Percentiles rank a stretch among this genome's conserved stretches.
These are phyloP conservation scores for Didymella glomerata DNA, from an alignment of 2,329 filamentous ascomycete species.

Conservation along the genomic window DNA sequence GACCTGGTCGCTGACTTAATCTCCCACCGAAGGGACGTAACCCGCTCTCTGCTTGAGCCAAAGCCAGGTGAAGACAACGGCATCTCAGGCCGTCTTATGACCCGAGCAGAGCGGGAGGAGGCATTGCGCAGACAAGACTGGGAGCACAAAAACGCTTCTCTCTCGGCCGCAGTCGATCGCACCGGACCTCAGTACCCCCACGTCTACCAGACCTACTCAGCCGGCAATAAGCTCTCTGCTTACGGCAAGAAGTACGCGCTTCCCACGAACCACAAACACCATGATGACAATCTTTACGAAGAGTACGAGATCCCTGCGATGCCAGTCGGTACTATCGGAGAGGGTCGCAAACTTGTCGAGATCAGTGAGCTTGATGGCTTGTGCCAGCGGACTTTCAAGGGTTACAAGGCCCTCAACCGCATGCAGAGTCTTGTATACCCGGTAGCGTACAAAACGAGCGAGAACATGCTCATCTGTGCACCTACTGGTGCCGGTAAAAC, in stretches of 20 bases:
- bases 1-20: conserved; percentile 95
- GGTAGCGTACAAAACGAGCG: conserved; percentile 92
- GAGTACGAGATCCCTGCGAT: conserved; percentile 88
- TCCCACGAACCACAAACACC: conserved; percentile 75
- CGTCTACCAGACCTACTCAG: conserved; percentile 83
- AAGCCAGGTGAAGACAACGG: conserved; percentile 54
- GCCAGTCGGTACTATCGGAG: conserved; percentile 76
- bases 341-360: conserved; percentile 76
- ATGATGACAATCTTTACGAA: conserved; percentile 82
- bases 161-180: conserved; percentile 75
- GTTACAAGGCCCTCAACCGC: conserved; percentile 91
- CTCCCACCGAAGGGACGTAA: conserved; percentile 74
- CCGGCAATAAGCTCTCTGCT: conserved; percentile 84
- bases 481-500: conserved; percentile 99
- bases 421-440: conserved; percentile 98
- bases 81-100: conserved; percentile 69
- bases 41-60: conserved; percentile 38
- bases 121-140: conserved; percentile 77
- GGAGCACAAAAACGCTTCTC: conserved; percentile 79
- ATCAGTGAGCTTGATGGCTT: conserved; percentile 88
- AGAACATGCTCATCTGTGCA: conserved; percentile 99
- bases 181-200: conserved; percentile 85
- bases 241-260: conserved; percentile 84
- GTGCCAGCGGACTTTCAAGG: conserved; percentile 89
- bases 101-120: conserved; percentile 79